These are phyloP conservation scores for Acanthamoeba royreba DNA, from an alignment of 208 protist species.

Conservation along the genomic window DNA sequence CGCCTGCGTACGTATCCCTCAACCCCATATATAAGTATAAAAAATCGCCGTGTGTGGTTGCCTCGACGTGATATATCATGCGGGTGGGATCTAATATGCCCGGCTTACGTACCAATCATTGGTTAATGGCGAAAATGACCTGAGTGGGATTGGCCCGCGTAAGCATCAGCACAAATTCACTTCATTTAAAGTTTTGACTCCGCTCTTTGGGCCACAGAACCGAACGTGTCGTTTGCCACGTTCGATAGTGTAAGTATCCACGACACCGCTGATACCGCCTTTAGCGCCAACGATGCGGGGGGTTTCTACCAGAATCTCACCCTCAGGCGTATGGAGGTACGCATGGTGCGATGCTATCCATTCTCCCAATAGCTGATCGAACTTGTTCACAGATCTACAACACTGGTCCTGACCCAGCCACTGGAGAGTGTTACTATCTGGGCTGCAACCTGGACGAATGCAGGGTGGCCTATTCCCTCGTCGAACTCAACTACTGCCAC, in stretches of 20 bases:
- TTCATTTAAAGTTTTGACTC: neutral
- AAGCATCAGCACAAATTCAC: neutral
- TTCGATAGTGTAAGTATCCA: neutral
- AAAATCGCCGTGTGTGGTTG: no score
- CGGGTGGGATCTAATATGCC: no score
- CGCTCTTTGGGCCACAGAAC: neutral
- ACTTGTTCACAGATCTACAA: no score
- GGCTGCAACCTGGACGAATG: neutral
- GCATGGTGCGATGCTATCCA: no score
- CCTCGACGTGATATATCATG: no score
- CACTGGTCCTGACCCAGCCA: no score
- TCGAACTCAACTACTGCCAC: slow-evolving; percentile 5
- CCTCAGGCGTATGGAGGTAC: neutral
- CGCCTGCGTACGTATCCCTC: no score
- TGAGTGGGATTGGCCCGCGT: no score
- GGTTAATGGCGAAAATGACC: no score
- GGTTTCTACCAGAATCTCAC: neutral
- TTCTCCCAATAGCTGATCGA: no score
- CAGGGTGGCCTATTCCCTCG: neutral
- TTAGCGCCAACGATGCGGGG: neutral
- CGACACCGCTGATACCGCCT: neutral
- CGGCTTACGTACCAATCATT: no score
- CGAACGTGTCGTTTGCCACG: neutral
- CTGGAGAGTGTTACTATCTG: neutral
- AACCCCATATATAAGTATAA: no score